Percentiles rank a stretch among this genome's conserved stretches.
phyloP scores from a whole-genome alignment of 306 rosid genomes.

The Cyclanthera cordifolia region DNA sequence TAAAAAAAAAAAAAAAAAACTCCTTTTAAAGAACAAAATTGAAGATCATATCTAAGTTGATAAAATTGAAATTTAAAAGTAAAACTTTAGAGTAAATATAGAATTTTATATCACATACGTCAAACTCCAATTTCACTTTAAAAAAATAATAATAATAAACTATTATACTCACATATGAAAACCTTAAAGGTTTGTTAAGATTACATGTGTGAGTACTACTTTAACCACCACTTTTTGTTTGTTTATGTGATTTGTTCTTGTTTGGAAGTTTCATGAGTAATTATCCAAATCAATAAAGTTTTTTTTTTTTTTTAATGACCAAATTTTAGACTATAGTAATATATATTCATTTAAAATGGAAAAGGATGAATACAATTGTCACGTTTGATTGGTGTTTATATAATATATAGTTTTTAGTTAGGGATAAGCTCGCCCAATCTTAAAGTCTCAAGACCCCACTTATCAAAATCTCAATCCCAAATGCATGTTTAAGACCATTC shows the following conservation, averaged over 20 bases:
- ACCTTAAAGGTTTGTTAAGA: background rate
- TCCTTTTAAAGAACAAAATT: too few species aligned
- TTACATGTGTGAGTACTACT: background rate
- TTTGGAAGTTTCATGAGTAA: background rate
- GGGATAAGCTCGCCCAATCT: background rate
- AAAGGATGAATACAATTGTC: background rate
- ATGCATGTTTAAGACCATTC: background rate
- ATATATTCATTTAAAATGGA: background rate
- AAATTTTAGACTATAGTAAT: background rate
- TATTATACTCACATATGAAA: background rate
- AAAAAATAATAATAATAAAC: too few species aligned
- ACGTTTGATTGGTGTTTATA: background rate
- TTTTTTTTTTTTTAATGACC: too few species aligned
- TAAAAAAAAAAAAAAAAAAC: too few species aligned
- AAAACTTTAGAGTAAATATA: too few species aligned
- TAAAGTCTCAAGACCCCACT: background rate
- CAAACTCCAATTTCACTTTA: background rate
- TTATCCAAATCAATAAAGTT: background rate
- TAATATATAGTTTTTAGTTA: background rate
- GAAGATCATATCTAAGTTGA: too few species aligned
- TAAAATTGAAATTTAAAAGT: too few species aligned
- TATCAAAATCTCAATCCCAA: background rate
- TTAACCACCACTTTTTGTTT: background rate
- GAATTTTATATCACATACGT: too few species aligned
- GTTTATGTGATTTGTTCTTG: background rate